phyloP scores from a whole-genome alignment of 768 basidiomycete genomes.

The Kwoniella europaea region DNA sequence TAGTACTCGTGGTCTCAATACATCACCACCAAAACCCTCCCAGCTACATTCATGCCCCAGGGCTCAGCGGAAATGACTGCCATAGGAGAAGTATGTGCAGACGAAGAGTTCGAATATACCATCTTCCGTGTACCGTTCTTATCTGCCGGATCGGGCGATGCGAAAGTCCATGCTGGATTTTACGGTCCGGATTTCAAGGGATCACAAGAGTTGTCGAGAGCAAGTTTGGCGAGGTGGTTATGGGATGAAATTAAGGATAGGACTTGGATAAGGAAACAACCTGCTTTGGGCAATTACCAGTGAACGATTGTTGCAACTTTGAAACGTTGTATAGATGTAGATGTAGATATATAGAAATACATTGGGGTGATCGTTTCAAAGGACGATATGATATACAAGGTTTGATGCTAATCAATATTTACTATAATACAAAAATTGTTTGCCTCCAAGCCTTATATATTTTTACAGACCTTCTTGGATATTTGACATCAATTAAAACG shows the following conservation, averaged over 20 bases:
- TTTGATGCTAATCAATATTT: too few species aligned
- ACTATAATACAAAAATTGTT: too few species aligned
- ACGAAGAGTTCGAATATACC: constrained; percentile 19
- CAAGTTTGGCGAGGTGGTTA: constrained; percentile 18
- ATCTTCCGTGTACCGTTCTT: constrained; percentile 23
- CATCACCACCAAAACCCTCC: constrained; percentile 20
- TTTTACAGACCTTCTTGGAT: too few species aligned
- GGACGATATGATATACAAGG: too few species aligned
- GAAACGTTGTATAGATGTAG: too few species aligned
- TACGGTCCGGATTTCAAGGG: constrained; percentile 23
- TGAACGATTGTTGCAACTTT: neutral
- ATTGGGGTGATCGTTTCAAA: too few species aligned
- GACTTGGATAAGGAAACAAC: constrained; percentile 19
- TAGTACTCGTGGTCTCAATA: constrained; percentile 20
- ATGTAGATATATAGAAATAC: too few species aligned
- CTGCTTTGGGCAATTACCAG: constrained; percentile 19
- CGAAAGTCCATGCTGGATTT: constrained; percentile 10
- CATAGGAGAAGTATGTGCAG: constrained; percentile 8
- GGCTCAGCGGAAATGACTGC: constrained; percentile 20
- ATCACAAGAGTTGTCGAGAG: constrained; percentile 8
- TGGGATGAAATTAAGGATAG: constrained; percentile 8
- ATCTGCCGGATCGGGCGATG: constrained; percentile 2
- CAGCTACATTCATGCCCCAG: constrained; percentile 13
- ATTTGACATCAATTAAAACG: neutral
- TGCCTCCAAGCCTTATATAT: too few species aligned